Base-by-base conservation (phyloP, 257 asterid species). In the Echites panduratus region DNA sequence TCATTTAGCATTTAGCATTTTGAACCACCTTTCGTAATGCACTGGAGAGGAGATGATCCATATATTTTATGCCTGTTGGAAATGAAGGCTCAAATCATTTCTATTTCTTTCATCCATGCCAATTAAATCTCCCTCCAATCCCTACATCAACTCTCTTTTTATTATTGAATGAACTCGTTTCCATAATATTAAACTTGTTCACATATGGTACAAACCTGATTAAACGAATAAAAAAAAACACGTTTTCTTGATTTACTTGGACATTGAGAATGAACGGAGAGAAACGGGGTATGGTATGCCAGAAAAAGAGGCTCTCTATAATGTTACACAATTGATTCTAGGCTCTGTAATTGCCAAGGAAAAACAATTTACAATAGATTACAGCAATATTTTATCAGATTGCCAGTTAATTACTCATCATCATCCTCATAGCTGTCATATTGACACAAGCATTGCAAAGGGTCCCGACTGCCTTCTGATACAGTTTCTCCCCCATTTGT, bases 341-440 rank as follows among this genome's bases (percentile, higher is more conserved):
- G 38, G 38, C 38, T 32, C 38, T 3, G 22, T 5, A 50, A 50
- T 50, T 50, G 7, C 57, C 17, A 20, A 17, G 22, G 57, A 50
- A 50, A 17, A 50, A 8, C 8, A 50, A 50, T 17, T 50, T 50
- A n/a, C 57, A 50, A 4, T 50, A 16, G 17, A 14, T 5, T 50
- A 17, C 57, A 50, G 6, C 17, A 50, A 2, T 50, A 50, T 50
- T 32, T 32, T 50, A 7, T 50, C 1, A 50, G 22, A n/a, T 50
- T 16, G 45, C 13, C 4, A 22, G 3, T n/a, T 19, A 59, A 26
- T 32, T 32, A 32, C n/a, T n/a, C n/a, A 32, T 38, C 66, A 69
- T 84, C 85, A 10, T 86, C 89, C 11, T 86, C 92, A 7, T 85
- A 86, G 38, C 89, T 86, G 19, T 84, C 95, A 77, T 91, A 92